Percentiles rank a stretch among this genome's conserved stretches.
These are phyloP conservation scores for Discostella stelligera DNA, from an alignment of 352 stramenopile species.

Conservation along the genomic window DNA sequence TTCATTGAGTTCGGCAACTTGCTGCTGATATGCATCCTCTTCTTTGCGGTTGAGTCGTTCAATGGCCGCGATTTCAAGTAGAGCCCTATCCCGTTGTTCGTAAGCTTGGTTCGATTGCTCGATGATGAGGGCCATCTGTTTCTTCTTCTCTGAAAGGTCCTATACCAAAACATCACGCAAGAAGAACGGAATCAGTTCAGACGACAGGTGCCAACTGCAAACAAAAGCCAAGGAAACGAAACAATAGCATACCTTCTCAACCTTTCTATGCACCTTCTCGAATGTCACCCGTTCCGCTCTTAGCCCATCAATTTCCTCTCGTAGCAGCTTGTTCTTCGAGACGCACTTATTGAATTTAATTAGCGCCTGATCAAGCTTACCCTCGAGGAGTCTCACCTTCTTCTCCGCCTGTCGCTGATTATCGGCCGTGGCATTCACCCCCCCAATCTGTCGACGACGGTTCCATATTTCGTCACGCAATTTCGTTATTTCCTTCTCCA, in stretches of 20 bases:
- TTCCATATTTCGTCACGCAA: slow-evolving; percentile 80
- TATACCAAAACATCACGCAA: slow-evolving; percentile 36
- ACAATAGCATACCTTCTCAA: slow-evolving; percentile 72
- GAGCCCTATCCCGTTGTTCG: slow-evolving; percentile 91
- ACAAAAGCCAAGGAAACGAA: background rate
- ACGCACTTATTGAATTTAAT: slow-evolving; percentile 96
- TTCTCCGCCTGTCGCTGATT: slow-evolving; percentile 95
- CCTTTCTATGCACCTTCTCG: slow-evolving; percentile 91
- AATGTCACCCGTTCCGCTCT: slow-evolving; percentile 91
- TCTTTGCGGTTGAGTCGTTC: slow-evolving; percentile 90
- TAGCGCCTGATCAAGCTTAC: slow-evolving; percentile 93
- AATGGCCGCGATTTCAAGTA: slow-evolving; percentile 90
- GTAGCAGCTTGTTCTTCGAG: slow-evolving; percentile 88
- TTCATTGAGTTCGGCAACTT: slow-evolving; percentile 75
- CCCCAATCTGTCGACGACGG: slow-evolving; percentile 93
- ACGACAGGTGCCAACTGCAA: background rate
- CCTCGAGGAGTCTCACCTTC: slow-evolving; percentile 95
- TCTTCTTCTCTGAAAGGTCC: slow-evolving; percentile 93
- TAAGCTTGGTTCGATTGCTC: slow-evolving; percentile 93
- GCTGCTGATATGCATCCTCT: slow-evolving; percentile 80
- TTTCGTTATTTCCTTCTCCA: slow-evolving; percentile 84
- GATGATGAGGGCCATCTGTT: slow-evolving; percentile 93
- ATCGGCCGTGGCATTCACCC: slow-evolving; percentile 92
- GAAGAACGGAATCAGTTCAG: background rate
- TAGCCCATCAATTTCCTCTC: slow-evolving; percentile 92